Evolutionary conservation across 768 basidiomycete species (phyloP).

Genomic region (Lentinula edodes): DNA sequence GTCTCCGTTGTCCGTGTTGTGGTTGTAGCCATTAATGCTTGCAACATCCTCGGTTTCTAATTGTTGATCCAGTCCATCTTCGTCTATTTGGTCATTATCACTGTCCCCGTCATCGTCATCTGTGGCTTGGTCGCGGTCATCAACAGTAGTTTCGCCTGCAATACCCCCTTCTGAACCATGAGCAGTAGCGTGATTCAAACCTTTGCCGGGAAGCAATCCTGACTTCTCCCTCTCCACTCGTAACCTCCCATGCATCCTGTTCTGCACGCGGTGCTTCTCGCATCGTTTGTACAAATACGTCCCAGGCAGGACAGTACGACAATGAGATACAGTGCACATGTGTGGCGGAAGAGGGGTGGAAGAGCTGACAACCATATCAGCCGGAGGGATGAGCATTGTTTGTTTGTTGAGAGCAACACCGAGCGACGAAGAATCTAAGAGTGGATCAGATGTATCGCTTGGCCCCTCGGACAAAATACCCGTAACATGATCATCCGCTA

Average conservation of each 20-base stretch:
- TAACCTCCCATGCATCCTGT: slow-evolving; percentile 45
- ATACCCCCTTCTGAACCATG: neutral
- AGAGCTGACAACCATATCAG: slow-evolving; percentile 1
- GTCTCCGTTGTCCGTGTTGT: neutral
- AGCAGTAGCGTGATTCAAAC: neutral
- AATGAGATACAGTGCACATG: slow-evolving; percentile 56
- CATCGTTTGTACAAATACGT: slow-evolving; percentile 47
- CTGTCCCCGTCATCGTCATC: neutral
- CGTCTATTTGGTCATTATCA: neutral
- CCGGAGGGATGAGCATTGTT: neutral
- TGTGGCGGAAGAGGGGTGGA: slow-evolving; percentile 25
- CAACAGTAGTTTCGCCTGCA: too few species aligned
- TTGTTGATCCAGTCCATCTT: neutral
- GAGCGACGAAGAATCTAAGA: too few species aligned
- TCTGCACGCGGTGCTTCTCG: slow-evolving; percentile 52
- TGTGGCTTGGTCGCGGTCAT: too few species aligned
- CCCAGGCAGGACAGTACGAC: slow-evolving; percentile 43
- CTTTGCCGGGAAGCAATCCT: neutral
- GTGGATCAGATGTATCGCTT: neutral
- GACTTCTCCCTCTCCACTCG: slow-evolving; percentile 39
- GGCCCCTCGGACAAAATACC: neutral
- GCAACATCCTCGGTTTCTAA: too few species aligned
- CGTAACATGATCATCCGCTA: too few species aligned
- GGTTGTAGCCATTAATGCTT: too few species aligned
- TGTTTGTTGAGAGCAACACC: neutral